These are phyloP conservation scores for Thelephora ganbajun DNA, from an alignment of 768 basidiomycete genomes.

Conservation along the genomic window DNA sequence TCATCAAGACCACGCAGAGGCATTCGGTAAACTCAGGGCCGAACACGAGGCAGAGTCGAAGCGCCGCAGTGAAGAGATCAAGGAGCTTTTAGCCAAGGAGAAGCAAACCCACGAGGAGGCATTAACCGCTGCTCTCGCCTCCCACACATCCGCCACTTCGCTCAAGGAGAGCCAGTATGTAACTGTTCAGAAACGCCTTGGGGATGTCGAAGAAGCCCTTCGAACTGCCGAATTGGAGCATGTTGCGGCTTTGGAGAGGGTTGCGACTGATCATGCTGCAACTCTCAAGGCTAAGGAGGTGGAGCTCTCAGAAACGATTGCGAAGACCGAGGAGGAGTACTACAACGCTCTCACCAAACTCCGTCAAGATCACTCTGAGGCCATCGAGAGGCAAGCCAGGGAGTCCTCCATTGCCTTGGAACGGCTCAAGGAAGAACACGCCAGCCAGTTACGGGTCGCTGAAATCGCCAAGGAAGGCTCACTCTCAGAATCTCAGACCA, in stretches of 20 bases:
- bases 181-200: slow-evolving; percentile 29
- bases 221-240: slow-evolving; percentile 38
- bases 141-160: slow-evolving; percentile 39
- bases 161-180: slow-evolving; percentile 50
- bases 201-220: slow-evolving; percentile 37
- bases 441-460: slow-evolving; percentile 52
- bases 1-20: slow-evolving; percentile 43
- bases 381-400: slow-evolving; percentile 43
- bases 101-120: slow-evolving; percentile 39
- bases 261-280: slow-evolving; percentile 39
- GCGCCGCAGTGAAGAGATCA: slow-evolving; percentile 40
- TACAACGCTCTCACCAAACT: slow-evolving; percentile 70
- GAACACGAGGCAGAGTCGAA: slow-evolving; percentile 29
- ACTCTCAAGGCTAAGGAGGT: slow-evolving; percentile 48
- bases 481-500: slow-evolving; percentile 59
- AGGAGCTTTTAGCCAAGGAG: slow-evolving; percentile 32
- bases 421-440: slow-evolving; percentile 65
- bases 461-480: slow-evolving; percentile 68
- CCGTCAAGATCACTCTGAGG: slow-evolving; percentile 54
- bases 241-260: slow-evolving; percentile 32
- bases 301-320: slow-evolving; percentile 38
- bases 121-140: slow-evolving; percentile 30
- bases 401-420: slow-evolving; percentile 53
- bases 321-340: slow-evolving; percentile 68
- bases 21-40: slow-evolving; percentile 38